Evolutionary conservation across 2,329 filamentous ascomycete species (phyloP).

Genomic region (Chaetomiaceae sp.): DNA sequence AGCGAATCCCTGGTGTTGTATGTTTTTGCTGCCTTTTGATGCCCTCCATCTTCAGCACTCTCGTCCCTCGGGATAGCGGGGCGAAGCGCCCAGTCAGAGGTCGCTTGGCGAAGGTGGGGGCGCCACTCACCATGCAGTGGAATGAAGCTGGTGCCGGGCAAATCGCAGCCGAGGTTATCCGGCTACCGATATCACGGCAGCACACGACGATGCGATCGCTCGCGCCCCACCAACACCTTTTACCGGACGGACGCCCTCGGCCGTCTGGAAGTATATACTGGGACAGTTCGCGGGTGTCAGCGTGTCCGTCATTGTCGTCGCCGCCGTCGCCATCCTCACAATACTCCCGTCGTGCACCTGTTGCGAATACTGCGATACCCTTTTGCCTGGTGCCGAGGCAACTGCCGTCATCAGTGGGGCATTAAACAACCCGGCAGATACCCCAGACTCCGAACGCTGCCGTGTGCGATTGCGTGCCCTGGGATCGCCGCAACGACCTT

Average conservation of each 20-base stretch:
- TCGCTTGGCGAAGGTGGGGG: too few relatives aligned
- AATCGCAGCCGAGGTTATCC: slow-evolving; percentile 22
- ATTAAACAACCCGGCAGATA: slow-evolving; percentile 15
- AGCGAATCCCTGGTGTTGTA: background rate
- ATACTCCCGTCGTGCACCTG: background rate
- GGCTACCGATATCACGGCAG: slow-evolving; percentile 22
- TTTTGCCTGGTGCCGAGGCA: slow-evolving; percentile 1
- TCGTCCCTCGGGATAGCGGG: too few relatives aligned
- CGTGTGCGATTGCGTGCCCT: background rate
- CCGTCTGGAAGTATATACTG: slow-evolving; percentile 2
- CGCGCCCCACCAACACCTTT: slow-evolving; percentile 8
- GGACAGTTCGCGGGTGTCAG: slow-evolving; percentile 1
- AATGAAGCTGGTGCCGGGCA: background rate
- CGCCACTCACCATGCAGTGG: too few relatives aligned
- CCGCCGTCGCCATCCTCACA: background rate
- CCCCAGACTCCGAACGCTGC: background rate
- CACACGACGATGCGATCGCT: background rate
- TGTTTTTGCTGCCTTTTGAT: background rate
- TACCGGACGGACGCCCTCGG: slow-evolving; percentile 8
- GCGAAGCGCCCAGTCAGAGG: too few relatives aligned
- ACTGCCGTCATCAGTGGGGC: slow-evolving; percentile 18
- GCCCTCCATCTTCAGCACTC: background rate
- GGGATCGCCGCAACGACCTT: background rate
- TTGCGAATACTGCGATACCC: too few relatives aligned
- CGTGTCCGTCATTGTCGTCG: slow-evolving; percentile 3